These are phyloP conservation scores for Talaromyces albobiverticillius DNA, from an alignment of 2,329 filamentous ascomycete species.

Conservation along the genomic window DNA sequence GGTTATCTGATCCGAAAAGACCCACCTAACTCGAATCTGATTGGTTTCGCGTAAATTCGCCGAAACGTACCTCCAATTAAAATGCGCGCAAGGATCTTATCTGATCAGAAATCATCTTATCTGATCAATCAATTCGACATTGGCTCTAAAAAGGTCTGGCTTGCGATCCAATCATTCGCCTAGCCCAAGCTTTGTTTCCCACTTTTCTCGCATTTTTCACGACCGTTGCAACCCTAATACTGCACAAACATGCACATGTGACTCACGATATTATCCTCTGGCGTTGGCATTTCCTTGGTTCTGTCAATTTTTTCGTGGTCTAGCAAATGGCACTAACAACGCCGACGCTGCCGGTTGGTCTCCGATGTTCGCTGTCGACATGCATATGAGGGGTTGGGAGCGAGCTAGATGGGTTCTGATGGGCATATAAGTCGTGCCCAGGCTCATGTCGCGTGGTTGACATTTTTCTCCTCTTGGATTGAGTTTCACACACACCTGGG, in stretches of 20 bases:
- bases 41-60: background rate
- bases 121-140: slow-evolving; percentile 14
- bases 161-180: background rate
- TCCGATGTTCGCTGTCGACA: background rate
- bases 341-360: too few relatives aligned
- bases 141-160: background rate
- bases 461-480: too few relatives aligned
- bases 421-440: too few relatives aligned
- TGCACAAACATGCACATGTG: background rate
- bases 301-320: too few relatives aligned
- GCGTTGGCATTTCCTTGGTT: background rate
- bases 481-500: too few relatives aligned
- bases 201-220: background rate
- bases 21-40: background rate
- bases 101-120: slow-evolving; percentile 22
- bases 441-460: too few relatives aligned
- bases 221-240: background rate
- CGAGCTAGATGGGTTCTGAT: too few relatives aligned
- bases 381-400: too few relatives aligned
- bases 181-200: too few relatives aligned
- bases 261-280: background rate
- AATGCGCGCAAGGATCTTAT: background rate
- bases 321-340: too few relatives aligned
- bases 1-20: slow-evolving; percentile 1
- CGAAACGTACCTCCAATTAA: background rate